Conservation (phyloP, 768 basidiomycete genomes). For the Tremella yokohamensis region DNA sequence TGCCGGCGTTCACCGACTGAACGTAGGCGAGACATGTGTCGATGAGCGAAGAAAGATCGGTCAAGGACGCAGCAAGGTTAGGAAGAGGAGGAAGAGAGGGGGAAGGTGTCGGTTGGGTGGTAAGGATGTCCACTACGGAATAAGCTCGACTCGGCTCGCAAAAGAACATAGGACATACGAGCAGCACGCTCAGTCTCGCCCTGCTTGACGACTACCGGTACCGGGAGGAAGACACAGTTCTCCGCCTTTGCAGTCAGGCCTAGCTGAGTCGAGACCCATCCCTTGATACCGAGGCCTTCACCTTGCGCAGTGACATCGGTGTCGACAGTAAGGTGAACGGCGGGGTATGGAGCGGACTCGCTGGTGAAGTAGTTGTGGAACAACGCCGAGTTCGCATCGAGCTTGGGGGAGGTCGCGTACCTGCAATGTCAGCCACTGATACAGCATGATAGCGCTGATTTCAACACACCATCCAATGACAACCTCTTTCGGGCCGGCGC, state of each 20-base stretch:
- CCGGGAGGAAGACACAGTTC: constrained; percentile 89
- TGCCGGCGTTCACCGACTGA: constrained; percentile 61
- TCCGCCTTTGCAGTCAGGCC: constrained; percentile 86
- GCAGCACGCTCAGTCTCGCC: constrained; percentile 79
- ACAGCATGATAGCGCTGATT: not conserved
- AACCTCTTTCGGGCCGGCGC: constrained; percentile 64
- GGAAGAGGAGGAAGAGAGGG: constrained; percentile 64
- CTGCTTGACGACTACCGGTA: constrained; percentile 80
- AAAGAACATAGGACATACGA: constrained; percentile 53
- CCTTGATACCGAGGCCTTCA: constrained; percentile 69
- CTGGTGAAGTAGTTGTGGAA: constrained; percentile 97
- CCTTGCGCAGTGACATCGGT: constrained; percentile 61
- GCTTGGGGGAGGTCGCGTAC: constrained; percentile 86
- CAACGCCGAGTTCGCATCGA: constrained; percentile 91
- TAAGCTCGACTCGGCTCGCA: not conserved
- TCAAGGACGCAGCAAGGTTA: constrained; percentile 69
- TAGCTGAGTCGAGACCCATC: constrained; percentile 83
- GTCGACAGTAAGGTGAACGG: constrained; percentile 85
- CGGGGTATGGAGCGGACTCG: constrained; percentile 82
- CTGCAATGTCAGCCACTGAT: constrained; percentile 51
- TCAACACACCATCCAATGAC: constrained; percentile 89
- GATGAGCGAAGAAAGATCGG: constrained; percentile 69
- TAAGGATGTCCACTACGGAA: constrained; percentile 73
- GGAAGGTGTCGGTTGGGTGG: constrained; percentile 38
- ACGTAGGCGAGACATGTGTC: constrained; percentile 84